Base-by-base conservation (phyloP, 129 eudicot genomes). In the Ambrosia trifida region DNA sequence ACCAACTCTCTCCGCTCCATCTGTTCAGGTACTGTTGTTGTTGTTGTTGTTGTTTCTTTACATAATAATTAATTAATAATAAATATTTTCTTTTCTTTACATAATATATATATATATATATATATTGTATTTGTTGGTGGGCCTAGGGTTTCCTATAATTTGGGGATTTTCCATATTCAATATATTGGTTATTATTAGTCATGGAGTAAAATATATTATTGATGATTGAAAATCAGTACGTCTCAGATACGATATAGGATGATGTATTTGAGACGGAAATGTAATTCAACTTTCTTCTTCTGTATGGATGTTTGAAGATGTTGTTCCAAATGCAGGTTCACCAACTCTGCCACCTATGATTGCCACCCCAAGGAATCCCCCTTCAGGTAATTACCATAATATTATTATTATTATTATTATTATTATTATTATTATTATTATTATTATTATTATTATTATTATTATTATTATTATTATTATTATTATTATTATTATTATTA, bases 1-100 rank as follows among this genome's bases (percentile, higher is more conserved):
- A 40, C 44, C 12, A 6, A 32, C 49, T 80, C 91, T 24, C 80
- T 83, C 36, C n/a, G 57, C 12, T 77, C 76, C 18, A 76, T 86
- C 70, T 83, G 91, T 72, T 69, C 80, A 72, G 88, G 91, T n/a
- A n/a, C n/a, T n/a, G n/a, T n/a, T n/a, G n/a, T n/a, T n/a, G n/a
- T n/a, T n/a, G n/a, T n/a, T n/a, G n/a, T n/a, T n/a, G n/a, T n/a
- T n/a, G n/a, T n/a, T n/a, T n/a, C n/a, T n/a, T n/a, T n/a, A n/a
- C n/a, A n/a, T n/a, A n/a, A n/a, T n/a, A n/a, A n/a, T n/a, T n/a
- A n/a, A n/a, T n/a, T n/a, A n/a, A n/a, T n/a, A n/a, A n/a, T n/a
- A n/a, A n/a, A n/a, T n/a, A n/a, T n/a, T n/a, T n/a, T n/a, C n/a
- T n/a, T n/a, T n/a, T n/a, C n/a, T n/a, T n/a, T n/a, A n/a, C n/a